Conservation (phyloP, 768 basidiomycete genomes). For the Xanthoconium stramineum region DNA sequence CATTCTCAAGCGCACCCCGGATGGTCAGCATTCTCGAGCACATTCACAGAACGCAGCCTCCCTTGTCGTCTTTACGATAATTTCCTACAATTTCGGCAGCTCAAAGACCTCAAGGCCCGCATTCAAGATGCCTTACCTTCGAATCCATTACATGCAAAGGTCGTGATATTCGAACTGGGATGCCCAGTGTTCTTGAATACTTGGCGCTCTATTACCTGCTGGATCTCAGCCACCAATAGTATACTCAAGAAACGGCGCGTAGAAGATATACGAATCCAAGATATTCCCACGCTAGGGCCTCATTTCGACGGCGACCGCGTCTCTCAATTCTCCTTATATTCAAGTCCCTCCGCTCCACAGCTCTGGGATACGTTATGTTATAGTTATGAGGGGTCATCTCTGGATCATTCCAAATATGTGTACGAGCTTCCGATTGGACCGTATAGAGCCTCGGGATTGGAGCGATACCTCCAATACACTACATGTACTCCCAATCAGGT, state of each 20-base stretch:
- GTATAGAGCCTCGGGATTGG: neutral
- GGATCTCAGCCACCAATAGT: neutral
- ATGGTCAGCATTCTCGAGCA: neutral
- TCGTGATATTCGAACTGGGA: neutral
- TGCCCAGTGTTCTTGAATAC: neutral
- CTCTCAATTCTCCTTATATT: neutral
- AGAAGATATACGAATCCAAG: neutral
- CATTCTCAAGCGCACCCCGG: neutral
- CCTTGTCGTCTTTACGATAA: neutral
- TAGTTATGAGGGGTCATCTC: neutral
- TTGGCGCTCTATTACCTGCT: neutral
- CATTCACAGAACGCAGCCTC: neutral
- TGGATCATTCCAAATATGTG: neutral
- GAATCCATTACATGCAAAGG: neutral
- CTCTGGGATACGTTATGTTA: neutral
- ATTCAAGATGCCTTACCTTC: neutral
- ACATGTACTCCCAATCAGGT: neutral
- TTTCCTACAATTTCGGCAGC: neutral
- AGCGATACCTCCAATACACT: neutral
- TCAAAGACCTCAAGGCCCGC: neutral
- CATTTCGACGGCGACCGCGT: neutral
- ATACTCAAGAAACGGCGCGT: neutral
- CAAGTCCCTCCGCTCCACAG: neutral
- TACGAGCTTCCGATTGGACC: neutral
- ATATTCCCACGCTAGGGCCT: neutral